These are phyloP conservation scores for Oxytropis ochrocephala DNA, from an alignment of 306 rosid species.

Conservation along the genomic window DNA sequence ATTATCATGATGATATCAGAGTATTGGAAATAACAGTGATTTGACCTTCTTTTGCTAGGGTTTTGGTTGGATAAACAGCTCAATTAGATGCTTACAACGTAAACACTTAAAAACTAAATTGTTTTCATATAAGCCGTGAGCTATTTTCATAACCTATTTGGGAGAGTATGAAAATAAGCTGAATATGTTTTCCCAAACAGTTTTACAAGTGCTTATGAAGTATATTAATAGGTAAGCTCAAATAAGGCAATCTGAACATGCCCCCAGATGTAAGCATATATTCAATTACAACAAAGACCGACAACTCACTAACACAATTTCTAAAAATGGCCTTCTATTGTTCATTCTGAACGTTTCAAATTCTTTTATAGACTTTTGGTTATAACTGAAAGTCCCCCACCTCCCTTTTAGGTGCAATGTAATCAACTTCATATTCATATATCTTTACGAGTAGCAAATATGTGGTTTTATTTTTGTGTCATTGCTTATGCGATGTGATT, in stretches of 20 bases:
- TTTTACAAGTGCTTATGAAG: too few species aligned
- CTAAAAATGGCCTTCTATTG: neutral
- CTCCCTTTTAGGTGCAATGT: neutral
- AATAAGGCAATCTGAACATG: too few species aligned
- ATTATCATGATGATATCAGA: neutral
- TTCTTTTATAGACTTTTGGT: neutral
- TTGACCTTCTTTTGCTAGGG: neutral
- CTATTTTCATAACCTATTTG: too few species aligned
- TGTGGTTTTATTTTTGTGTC: neutral
- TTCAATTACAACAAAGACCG: neutral
- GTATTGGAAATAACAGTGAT: neutral
- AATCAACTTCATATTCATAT: neutral
- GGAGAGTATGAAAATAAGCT: too few species aligned
- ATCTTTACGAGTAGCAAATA: neutral
- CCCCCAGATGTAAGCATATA: neutral
- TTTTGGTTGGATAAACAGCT: neutral
- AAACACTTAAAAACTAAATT: too few species aligned
- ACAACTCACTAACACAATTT: neutral
- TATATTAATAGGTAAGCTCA: too few species aligned
- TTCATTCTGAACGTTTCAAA: too few species aligned
- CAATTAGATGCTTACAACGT: too few species aligned
- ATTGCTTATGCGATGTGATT: neutral
- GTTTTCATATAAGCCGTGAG: too few species aligned
- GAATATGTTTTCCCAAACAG: too few species aligned
- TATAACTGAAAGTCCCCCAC: neutral